Evolutionary conservation across 192 early-diverging fungal genomes (phyloP).

Genomic region (Coemansia sp.): DNA sequence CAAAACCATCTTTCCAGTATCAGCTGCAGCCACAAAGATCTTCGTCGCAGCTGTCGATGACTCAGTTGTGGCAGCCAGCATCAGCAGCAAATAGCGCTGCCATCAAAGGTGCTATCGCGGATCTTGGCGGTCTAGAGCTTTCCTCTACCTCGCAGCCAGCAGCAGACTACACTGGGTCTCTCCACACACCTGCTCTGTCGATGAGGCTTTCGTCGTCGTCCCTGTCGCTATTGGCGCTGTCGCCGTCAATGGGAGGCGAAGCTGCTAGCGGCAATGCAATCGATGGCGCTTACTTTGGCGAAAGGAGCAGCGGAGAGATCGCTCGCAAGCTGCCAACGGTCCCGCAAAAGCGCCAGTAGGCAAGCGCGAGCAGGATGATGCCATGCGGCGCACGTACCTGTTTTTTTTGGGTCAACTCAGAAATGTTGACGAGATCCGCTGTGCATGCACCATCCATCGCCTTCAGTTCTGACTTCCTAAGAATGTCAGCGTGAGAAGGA

Average conservation of each 20-base stretch:
- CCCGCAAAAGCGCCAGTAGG: background rate
- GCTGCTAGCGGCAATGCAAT: background rate
- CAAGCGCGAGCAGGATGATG: background rate
- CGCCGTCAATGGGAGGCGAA: conserved; percentile 19
- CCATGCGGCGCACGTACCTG: background rate
- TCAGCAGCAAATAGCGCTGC: conserved; percentile 4
- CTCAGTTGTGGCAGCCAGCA: conserved; percentile 38
- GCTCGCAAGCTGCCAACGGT: background rate
- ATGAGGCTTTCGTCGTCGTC: conserved; percentile 44
- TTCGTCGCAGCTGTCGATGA: conserved; percentile 42
- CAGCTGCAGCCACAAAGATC: conserved; percentile 35
- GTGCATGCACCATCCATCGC: background rate
- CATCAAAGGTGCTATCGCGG: background rate
- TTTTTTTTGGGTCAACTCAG: background rate
- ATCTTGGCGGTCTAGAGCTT: background rate
- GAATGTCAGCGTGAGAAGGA: background rate
- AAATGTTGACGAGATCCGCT: background rate
- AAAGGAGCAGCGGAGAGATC: conserved; percentile 8
- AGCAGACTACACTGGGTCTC: conserved; percentile 23
- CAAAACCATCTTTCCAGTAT: conserved; percentile 41
- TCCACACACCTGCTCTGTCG: conserved; percentile 48
- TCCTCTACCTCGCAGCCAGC: conserved; percentile 11
- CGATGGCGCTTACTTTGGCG: background rate
- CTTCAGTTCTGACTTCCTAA: background rate
- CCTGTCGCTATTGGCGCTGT: conserved; percentile 37